Evolutionary conservation across 2,329 filamentous ascomycete genomes (phyloP).

Genomic region (Paraphoma sp.): DNA sequence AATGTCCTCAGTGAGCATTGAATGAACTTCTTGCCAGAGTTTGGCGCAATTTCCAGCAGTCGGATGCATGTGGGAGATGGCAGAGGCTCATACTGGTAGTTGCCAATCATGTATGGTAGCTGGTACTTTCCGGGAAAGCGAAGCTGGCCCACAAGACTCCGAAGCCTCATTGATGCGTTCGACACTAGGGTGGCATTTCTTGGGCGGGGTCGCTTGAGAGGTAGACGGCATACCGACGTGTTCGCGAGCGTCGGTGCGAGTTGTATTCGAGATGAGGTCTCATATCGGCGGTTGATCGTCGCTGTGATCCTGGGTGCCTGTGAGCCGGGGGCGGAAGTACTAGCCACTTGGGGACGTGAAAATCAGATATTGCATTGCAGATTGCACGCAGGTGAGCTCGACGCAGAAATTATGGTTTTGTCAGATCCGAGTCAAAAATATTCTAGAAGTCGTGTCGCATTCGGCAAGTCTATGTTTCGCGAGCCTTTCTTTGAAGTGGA

Average conservation of each 20-base stretch:
- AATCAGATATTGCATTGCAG: background rate
- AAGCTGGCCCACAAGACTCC: constrained; percentile 19
- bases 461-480: too few species aligned
- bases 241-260: too few species aligned
- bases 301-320: background rate
- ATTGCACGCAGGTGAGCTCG: background rate
- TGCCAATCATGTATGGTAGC: constrained; percentile 18
- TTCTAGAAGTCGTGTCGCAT: too few species aligned
- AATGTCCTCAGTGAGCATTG: constrained; percentile 22
- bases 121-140: constrained; percentile 12
- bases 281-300: background rate
- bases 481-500: too few species aligned
- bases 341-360: background rate
- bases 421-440: too few species aligned
- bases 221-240: background rate
- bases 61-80: constrained; percentile 28
- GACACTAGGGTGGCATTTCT: background rate
- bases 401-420: too few species aligned
- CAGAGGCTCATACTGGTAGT: constrained; percentile 26
- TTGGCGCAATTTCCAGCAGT: constrained; percentile 26
- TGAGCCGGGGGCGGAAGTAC: background rate
- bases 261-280: background rate
- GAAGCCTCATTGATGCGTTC: constrained; percentile 21
- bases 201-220: background rate
- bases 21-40: constrained; percentile 11